Evolutionary conservation across 2,329 filamentous ascomycete genomes (phyloP), one percentile per base, ranked within the genome.

Genomic region (Fusarium sp.): DNA sequence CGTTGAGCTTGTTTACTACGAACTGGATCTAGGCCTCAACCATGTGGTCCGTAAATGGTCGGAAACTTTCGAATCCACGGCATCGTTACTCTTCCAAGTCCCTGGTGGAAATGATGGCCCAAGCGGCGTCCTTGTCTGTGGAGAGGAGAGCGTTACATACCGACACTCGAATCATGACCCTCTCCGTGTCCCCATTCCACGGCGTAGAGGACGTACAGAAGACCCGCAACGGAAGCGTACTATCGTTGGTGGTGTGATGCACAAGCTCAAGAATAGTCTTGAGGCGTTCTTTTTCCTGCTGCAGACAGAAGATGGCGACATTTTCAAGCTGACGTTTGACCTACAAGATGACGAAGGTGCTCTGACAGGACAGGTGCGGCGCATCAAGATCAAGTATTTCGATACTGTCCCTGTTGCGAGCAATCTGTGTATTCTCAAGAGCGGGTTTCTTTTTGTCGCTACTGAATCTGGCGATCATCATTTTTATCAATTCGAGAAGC

Each of bases 1-100:
- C 82, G 98, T 97, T 69, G 90, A 93, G 75, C 86, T 99, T 26
- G 96, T 98, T 1, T 99, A 98, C 84, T 99, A 99, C 80, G 96
- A 98, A 84, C 91, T 99, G 24, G 96, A 99, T 79, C 89, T 99
- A 28, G 97, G 97, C 35, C 85, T 99, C 58, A 99, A 99, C 79
- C 96, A 99, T 80, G 96, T 99, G 39, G 95, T 99, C n/a, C 91
- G 96, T 66, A 98, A 95, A 81, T 99, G 96, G 96, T 93, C 94
- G 13, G 96, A 98, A 76, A 90, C 94, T 2, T 96, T 99, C 5
- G 96, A 98, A 79, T 91, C 95, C 48, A 94, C 94, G 0, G 93
- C 96, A 1, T 95, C 94, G 22, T 91, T 97, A 69, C 88, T 99
- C 2, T 98, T 99, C 82, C 96, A 98, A 78, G 95, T 99, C 1